A percentile compares a stretch with the other conserved stretches of the same genome.
phyloP scores from a whole-genome alignment of 305 asterid genomes.

The Rubia peregrina region DNA sequence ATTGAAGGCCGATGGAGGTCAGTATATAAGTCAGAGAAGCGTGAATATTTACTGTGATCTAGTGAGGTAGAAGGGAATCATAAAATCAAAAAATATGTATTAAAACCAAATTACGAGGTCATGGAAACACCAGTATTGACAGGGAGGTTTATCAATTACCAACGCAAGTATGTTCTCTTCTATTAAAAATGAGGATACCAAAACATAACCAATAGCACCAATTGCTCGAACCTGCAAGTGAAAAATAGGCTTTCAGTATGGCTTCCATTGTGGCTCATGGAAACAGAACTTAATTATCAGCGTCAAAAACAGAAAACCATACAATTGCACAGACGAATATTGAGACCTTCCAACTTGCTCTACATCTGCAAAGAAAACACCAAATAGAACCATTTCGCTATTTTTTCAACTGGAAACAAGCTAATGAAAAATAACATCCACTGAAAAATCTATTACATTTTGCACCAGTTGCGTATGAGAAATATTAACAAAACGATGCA shows the following conservation, averaged over 20 bases:
- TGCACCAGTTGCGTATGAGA: neutral
- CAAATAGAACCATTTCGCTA: neutral
- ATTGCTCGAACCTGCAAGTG: constrained; percentile 76
- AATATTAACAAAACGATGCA: neutral
- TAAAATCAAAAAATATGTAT: neutral
- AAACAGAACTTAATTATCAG: constrained; percentile 11
- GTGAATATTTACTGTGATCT: constrained; percentile 83
- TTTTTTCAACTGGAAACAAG: neutral
- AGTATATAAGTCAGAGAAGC: constrained; percentile 62
- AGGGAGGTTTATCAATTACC: constrained; percentile 39
- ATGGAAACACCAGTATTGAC: neutral
- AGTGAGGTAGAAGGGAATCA: constrained; percentile 21
- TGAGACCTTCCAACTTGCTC: constrained; percentile 71
- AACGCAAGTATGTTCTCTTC: constrained; percentile 87
- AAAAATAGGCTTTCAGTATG: constrained; percentile 8
- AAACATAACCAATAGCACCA: constrained; percentile 78
- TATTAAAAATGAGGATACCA: constrained; percentile 69
- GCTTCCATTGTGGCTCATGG: constrained; percentile 3
- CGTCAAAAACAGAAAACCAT: constrained; percentile 26
- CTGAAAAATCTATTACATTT: neutral
- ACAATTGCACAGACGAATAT: constrained; percentile 70
- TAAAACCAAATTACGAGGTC: neutral
- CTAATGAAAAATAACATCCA: neutral
- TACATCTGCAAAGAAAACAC: constrained; percentile 35
- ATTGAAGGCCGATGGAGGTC: constrained; percentile 55